These are phyloP conservation scores for Jamesozyma jinghongensis DNA, from an alignment of 805 yeast genomes.

Conservation along the genomic window DNA sequence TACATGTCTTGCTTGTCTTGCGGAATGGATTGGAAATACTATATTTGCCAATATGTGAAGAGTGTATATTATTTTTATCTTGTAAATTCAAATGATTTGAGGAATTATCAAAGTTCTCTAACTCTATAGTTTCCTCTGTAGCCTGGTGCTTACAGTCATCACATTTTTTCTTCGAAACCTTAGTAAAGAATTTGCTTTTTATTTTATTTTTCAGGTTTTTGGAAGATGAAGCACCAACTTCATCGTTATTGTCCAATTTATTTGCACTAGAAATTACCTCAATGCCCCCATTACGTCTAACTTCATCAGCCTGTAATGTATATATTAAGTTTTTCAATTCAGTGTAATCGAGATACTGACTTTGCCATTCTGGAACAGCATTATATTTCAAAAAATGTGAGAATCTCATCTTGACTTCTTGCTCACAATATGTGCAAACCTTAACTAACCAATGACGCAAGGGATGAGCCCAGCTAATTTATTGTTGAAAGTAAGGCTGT, in stretches of 20 bases:
- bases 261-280: background rate
- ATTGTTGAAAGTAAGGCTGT: too few species aligned
- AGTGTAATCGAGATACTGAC: conserved; percentile 63
- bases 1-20: conserved; percentile 9
- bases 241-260: background rate
- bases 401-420: conserved; percentile 59
- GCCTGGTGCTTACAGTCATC: background rate
- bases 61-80: background rate
- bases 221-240: background rate
- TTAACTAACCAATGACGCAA: too few species aligned
- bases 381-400: conserved; percentile 59
- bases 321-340: conserved; percentile 50
- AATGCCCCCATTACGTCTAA: conserved; percentile 10
- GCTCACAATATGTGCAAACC: too few species aligned
- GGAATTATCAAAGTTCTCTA: conserved; percentile 13
- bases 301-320: conserved; percentile 38
- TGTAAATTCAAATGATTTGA: background rate
- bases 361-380: conserved; percentile 83
- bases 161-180: conserved; percentile 1
- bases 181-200: conserved; percentile 1
- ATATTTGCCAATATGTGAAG: background rate
- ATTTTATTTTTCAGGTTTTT: background rate
- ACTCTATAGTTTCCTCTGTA: conserved; percentile 21
- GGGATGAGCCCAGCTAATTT: too few species aligned
- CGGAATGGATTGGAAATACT: conserved; percentile 2